phyloP scores from a whole-genome alignment of 257 asterid species.

The Phtheirospermum japonicum region DNA sequence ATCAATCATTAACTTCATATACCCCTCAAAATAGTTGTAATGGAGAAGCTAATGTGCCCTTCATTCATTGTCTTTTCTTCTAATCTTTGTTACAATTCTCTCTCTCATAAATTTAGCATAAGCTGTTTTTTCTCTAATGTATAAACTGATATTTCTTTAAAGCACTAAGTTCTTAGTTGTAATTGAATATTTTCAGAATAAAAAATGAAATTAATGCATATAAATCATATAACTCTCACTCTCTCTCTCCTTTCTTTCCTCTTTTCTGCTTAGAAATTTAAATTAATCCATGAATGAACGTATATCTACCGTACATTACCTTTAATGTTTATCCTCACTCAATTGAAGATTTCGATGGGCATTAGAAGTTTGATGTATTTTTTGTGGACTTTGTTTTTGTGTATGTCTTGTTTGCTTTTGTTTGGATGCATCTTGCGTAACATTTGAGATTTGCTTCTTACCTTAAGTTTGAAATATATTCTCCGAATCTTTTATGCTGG shows the following conservation, averaged over 20 bases:
- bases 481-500: background rate
- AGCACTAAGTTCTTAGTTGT: too few relatives aligned
- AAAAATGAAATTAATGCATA: too few relatives aligned
- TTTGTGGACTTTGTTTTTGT: background rate
- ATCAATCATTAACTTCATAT: constrained; percentile 1
- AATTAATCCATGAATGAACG: too few relatives aligned
- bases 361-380: background rate
- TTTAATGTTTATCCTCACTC: background rate
- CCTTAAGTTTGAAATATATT: constrained; percentile 1
- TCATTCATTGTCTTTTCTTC: background rate
- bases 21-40: background rate
- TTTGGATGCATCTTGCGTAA: constrained; percentile 8
- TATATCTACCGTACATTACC: background rate
- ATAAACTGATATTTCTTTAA: too few relatives aligned
- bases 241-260: too few relatives aligned
- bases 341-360: background rate
- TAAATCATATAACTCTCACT: too few relatives aligned
- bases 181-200: too few relatives aligned
- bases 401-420: background rate
- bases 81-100: background rate
- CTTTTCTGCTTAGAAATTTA: too few relatives aligned
- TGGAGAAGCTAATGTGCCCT: background rate
- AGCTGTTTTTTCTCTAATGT: too few relatives aligned
- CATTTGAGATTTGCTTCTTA: constrained; percentile 5
- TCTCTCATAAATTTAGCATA: too few relatives aligned